These are phyloP conservation scores for Suillus spraguei DNA, from an alignment of 768 basidiomycete species.

Conservation along the genomic window DNA sequence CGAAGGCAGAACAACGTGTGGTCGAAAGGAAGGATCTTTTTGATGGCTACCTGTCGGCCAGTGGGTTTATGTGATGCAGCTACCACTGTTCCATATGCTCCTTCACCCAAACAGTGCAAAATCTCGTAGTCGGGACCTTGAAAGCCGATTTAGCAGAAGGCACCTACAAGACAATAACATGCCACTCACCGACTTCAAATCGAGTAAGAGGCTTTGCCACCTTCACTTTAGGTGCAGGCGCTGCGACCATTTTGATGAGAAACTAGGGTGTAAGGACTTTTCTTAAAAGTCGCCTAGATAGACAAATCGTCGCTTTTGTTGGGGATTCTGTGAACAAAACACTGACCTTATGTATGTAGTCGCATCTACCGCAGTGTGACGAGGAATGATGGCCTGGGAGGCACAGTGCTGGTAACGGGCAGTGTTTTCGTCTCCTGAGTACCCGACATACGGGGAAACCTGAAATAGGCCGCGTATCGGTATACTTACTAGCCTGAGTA, in stretches of 20 bases:
- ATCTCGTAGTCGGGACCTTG: slow-evolving; percentile 74
- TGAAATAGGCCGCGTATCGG: not conserved
- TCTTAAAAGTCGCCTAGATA: no score
- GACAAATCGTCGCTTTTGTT: not conserved
- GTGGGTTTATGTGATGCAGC: slow-evolving; percentile 85
- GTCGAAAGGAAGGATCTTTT: slow-evolving; percentile 94
- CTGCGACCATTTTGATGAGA: slow-evolving; percentile 10
- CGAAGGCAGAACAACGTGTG: slow-evolving; percentile 90
- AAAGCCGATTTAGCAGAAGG: slow-evolving; percentile 14
- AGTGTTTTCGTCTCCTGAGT: slow-evolving; percentile 5
- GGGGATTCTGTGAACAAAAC: not conserved
- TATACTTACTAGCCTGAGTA: not conserved
- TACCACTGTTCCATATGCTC: slow-evolving; percentile 89
- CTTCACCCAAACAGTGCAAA: slow-evolving; percentile 77
- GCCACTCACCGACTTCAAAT: slow-evolving; percentile 64
- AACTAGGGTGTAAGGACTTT: not conserved
- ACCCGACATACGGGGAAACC: not conserved
- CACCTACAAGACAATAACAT: not conserved
- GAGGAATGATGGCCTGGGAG: slow-evolving; percentile 1
- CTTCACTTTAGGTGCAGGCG: slow-evolving; percentile 37
- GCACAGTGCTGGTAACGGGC: slow-evolving; percentile 15
- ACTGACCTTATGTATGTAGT: not conserved
- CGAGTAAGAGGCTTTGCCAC: slow-evolving; percentile 66
- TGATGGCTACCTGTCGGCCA: slow-evolving; percentile 88
- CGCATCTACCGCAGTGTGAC: slow-evolving; percentile 8